Conservation (phyloP, 2,329 filamentous ascomycete species). For the Colletotrichum nymphaeae region DNA sequence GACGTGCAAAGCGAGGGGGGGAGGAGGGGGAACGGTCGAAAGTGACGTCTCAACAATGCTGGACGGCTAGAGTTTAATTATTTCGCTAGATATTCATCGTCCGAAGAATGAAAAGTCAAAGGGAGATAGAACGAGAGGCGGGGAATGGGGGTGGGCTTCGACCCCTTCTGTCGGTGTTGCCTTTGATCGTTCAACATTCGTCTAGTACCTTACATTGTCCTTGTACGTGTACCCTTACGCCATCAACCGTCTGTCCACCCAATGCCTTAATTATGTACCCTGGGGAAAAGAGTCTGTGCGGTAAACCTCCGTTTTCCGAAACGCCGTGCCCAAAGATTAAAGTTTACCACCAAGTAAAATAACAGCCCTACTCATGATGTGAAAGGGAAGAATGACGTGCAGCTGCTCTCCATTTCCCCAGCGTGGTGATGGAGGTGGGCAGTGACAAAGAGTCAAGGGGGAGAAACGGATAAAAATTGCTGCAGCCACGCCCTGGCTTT, state of each 20-base stretch:
- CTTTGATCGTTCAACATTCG: neutral
- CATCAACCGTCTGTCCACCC: neutral
- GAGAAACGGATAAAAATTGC: no score
- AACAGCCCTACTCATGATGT: neutral
- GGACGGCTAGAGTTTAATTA: slow-evolving; percentile 1
- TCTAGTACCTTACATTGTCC: no score
- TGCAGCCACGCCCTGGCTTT: neutral
- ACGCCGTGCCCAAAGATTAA: slow-evolving; percentile 10
- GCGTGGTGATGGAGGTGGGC: neutral
- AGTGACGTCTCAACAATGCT: slow-evolving; percentile 20
- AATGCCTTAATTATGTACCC: neutral
- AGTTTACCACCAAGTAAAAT: neutral
- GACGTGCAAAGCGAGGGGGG: neutral
- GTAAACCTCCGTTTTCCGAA: neutral
- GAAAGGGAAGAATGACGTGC: neutral
- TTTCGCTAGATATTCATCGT: neutral
- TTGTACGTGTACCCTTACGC: neutral
- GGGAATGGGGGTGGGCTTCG: neutral
- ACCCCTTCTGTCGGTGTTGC: neutral
- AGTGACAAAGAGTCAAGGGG: neutral
- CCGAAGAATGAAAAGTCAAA: no score
- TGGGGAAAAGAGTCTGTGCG: slow-evolving; percentile 1
- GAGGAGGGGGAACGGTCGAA: neutral
- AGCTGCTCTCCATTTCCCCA: neutral
- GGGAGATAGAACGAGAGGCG: neutral